A percentile compares a stretch with the other conserved stretches of the same genome.
These are phyloP conservation scores for Jaminaea rosea DNA, from an alignment of 1,284 basidiomycete species.

Conservation along the genomic window DNA sequence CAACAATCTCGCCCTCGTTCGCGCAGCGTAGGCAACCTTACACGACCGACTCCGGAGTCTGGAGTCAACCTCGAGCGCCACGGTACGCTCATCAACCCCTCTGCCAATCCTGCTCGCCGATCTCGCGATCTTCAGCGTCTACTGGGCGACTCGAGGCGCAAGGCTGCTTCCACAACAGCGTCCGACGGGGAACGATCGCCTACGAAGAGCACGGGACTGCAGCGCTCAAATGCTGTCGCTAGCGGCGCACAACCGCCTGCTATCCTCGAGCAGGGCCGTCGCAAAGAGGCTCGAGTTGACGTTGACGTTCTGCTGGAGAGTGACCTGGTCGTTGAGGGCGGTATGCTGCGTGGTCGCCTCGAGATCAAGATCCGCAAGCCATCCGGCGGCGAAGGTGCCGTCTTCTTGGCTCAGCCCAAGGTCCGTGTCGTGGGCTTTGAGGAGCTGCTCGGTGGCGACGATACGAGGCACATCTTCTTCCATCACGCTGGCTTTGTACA, in stretches of 20 bases:
- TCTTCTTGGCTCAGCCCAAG: constrained; percentile 69
- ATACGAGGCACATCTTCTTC: constrained; percentile 73
- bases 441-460: constrained; percentile 53
- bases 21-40: constrained; percentile 6
- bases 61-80: constrained; percentile 29
- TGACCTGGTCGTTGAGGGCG: constrained; percentile 72
- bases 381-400: constrained; percentile 50
- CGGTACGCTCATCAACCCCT: constrained; percentile 25
- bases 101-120: constrained; percentile 26
- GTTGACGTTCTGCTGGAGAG: constrained; percentile 72
- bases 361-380: constrained; percentile 61
- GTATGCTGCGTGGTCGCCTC: constrained; percentile 63
- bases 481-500: constrained; percentile 62
- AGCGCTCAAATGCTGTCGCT: not conserved
- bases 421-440: constrained; percentile 81
- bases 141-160: constrained; percentile 16
- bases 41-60: too few relatives aligned
- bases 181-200: not conserved
- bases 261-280: constrained; percentile 32
- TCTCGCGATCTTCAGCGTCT: constrained; percentile 32
- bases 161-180: not conserved
- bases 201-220: not conserved
- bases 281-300: constrained; percentile 63
- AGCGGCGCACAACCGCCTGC: constrained; percentile 1
- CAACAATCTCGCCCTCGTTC: constrained; percentile 15